Evolutionary conservation across 2,329 filamentous ascomycete genomes (phyloP).

Genomic region (Magnaporthiopsis poae): DNA sequence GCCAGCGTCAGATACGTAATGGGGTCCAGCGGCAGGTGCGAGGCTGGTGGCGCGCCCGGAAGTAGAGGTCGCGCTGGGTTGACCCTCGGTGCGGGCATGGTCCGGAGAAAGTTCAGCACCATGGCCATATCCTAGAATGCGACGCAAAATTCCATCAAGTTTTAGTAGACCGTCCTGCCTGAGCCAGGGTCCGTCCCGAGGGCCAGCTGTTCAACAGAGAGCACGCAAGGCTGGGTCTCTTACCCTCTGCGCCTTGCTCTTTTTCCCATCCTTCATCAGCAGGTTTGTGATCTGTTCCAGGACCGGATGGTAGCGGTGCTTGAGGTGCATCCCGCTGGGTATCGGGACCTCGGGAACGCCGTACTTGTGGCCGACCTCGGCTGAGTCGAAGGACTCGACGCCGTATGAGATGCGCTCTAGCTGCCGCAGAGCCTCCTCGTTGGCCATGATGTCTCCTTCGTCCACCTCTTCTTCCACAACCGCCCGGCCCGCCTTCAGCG

Average conservation of each 20-base stretch:
- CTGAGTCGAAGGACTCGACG: constrained; percentile 21
- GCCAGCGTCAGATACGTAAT: constrained; percentile 80
- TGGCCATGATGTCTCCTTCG: constrained; percentile 30
- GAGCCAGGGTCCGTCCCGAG: background rate
- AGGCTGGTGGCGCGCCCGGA: constrained; percentile 64
- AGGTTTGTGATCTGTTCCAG: constrained; percentile 81
- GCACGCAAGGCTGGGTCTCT: constrained; percentile 19
- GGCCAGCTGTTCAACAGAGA: background rate
- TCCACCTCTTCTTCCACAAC: constrained; percentile 12
- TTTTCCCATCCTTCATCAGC: constrained; percentile 84
- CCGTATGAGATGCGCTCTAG: constrained; percentile 25
- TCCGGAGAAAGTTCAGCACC: constrained; percentile 77
- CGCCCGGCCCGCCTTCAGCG: constrained; percentile 8
- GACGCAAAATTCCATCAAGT: background rate
- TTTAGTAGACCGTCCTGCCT: background rate
- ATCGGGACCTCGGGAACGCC: constrained; percentile 59
- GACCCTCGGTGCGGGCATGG: constrained; percentile 66
- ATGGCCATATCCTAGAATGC: constrained; percentile 65
- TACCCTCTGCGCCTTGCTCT: constrained; percentile 81
- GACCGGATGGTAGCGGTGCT: constrained; percentile 76
- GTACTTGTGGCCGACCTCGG: constrained; percentile 61
- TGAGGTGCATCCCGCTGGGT: constrained; percentile 52
- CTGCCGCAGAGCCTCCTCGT: constrained; percentile 31
- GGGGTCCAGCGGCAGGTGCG: constrained; percentile 78
- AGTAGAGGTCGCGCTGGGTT: constrained; percentile 62